phyloP scores from a whole-genome alignment of 2,329 filamentous ascomycete genomes.

The Fusarium hostae region DNA sequence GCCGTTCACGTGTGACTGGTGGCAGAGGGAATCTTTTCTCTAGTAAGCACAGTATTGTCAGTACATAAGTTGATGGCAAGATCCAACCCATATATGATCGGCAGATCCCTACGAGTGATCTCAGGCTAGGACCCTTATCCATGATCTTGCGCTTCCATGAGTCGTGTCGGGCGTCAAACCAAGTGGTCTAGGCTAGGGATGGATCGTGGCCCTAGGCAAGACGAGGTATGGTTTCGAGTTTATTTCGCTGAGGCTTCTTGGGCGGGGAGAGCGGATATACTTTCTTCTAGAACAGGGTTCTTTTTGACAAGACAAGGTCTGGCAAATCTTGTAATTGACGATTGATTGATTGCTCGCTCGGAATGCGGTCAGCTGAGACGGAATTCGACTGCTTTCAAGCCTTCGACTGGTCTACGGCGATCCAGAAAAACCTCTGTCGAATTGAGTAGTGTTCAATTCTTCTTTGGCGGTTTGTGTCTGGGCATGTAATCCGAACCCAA shows the following conservation, averaged over 20 bases:
- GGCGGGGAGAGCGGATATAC: not conserved
- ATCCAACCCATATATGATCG: not conserved
- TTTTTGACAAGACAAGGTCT: not conserved
- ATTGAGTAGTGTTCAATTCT: too few species aligned
- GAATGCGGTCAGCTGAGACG: not conserved
- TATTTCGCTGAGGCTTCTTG: not conserved
- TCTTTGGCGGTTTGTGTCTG: too few species aligned
- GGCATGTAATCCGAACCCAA: too few species aligned
- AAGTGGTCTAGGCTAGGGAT: not conserved
- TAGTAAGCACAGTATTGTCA: not conserved
- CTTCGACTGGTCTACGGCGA: not conserved
- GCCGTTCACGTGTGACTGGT: not conserved
- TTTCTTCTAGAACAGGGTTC: not conserved
- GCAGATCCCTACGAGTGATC: not conserved
- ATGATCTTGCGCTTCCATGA: not conserved
- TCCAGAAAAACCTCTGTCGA: not conserved
- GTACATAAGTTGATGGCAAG: not conserved
- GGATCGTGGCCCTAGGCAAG: not conserved
- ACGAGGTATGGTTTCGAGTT: slow-evolving; percentile 6
- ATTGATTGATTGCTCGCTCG: not conserved
- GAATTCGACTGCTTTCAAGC: not conserved
- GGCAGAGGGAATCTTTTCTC: not conserved
- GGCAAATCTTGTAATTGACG: not conserved
- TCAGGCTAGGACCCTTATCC: not conserved
- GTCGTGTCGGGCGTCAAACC: slow-evolving; percentile 5